Base-by-base conservation (phyloP, 306 rosid species). In the Trifolium repens region DNA sequence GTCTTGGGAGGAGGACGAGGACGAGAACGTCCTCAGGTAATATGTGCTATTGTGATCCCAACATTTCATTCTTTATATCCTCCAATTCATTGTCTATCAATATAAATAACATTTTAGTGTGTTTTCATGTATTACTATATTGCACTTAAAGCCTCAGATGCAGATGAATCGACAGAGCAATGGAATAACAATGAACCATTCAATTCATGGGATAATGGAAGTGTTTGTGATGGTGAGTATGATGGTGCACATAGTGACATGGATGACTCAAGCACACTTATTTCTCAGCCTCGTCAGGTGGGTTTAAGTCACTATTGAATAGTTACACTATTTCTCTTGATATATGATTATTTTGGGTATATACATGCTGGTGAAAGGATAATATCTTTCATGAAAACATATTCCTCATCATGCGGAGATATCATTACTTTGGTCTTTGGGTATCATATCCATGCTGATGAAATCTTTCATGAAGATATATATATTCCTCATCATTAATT, bases 241-340 rank as follows among this genome's bases (percentile, higher is more conserved):
- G 92, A 84, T 9, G 89, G 82, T 73, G 83, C 59, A 65, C 88
- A 78, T 64, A 85, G 85, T 79, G 96, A 91, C 81, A 84, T 52
- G 34, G 96, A 87, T 72, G 94, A 90, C 83, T 82, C 88, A 42
- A 79, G 75, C 83, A 84, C 78, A 39, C 94, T 94, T 85, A 82
- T 91, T 79, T 64, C 88, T 70, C 96, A 61, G 83, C 96, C 97
- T 84, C 93, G 93, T 66, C 97, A 84, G 94, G 98, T 91, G 43
- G 70, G 86, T 79, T 76, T 65, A 19, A 0, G 27, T 10, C 50
- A 0, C 35, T 73, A 9, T 76, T 46, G 52, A 46, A 46, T 13
- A 46, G 13, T 46, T 12, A 10, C 44, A 0, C 52, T 67, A 5
- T 78, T 34, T 53, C 66, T 34, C 52, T 76, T 69, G 71, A 66